A percentile compares a stretch with the other conserved stretches of the same genome.
These are phyloP conservation scores for Fusarium guadeloupense DNA, from an alignment of 2,329 filamentous ascomycete genomes.

Conservation along the genomic window DNA sequence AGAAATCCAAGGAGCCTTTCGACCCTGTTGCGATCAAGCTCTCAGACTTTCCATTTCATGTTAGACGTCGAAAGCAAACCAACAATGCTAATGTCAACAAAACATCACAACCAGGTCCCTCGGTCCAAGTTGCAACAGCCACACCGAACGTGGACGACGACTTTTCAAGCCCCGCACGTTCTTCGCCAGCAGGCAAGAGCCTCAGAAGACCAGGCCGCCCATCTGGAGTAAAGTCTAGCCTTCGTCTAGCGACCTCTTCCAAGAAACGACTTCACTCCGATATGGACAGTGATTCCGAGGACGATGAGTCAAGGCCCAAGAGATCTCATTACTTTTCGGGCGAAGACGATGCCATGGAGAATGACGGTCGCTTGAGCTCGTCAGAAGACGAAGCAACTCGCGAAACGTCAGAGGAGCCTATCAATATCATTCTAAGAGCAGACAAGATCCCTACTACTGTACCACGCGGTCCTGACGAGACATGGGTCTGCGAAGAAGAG, in stretches of 20 bases:
- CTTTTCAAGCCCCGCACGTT: slow-evolving; percentile 31
- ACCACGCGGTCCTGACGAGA: slow-evolving; percentile 66
- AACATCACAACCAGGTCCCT: not conserved
- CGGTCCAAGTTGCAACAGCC: not conserved
- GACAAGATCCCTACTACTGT: slow-evolving; percentile 60
- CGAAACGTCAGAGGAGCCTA: slow-evolving; percentile 38
- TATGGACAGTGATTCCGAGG: slow-evolving; percentile 52
- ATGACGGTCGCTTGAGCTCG: slow-evolving; percentile 35
- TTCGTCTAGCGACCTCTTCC: slow-evolving; percentile 53
- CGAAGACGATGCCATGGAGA: slow-evolving; percentile 47
- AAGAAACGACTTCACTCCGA: slow-evolving; percentile 57
- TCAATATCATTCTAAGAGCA: slow-evolving; percentile 58
- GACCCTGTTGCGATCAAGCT: slow-evolving; percentile 41
- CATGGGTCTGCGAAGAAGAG: slow-evolving; percentile 72
- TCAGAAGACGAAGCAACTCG: slow-evolving; percentile 32
- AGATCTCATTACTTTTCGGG: slow-evolving; percentile 47
- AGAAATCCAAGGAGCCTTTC: slow-evolving; percentile 42
- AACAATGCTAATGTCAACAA: slow-evolving; percentile 22
- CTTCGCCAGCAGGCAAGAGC: slow-evolving; percentile 45
- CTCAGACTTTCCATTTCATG: slow-evolving; percentile 44
- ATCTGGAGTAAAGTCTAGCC: slow-evolving; percentile 56
- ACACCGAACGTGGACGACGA: slow-evolving; percentile 18
- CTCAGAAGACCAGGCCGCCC: slow-evolving; percentile 50
- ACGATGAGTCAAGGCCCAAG: slow-evolving; percentile 49
- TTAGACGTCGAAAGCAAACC: slow-evolving; percentile 39